Conservation (phyloP, 192 early-diverging fungal genomes). For the Coemansia sp. region DNA sequence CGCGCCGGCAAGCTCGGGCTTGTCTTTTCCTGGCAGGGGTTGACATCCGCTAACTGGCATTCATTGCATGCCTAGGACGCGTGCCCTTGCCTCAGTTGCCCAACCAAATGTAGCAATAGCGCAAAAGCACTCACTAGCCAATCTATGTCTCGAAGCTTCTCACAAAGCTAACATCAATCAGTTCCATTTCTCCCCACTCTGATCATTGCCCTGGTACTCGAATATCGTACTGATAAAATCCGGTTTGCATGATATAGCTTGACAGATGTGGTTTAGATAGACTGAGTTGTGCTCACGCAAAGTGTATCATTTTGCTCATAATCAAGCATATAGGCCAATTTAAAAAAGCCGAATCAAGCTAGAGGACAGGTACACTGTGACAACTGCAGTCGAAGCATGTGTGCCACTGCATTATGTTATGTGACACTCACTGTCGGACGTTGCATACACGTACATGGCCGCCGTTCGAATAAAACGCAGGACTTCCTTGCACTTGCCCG, state of each 20-base stretch:
- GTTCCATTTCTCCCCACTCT: background rate
- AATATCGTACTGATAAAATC: background rate
- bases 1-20: background rate
- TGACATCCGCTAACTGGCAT: background rate
- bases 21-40: background rate
- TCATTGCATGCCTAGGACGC: background rate
- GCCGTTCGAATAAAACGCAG: background rate
- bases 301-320: background rate
- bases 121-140: background rate
- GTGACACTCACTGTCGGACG: background rate
- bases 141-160: background rate
- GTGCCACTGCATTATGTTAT: no score
- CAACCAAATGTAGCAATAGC: background rate
- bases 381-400: background rate
- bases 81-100: background rate
- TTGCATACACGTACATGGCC: background rate
- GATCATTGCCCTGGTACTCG: background rate
- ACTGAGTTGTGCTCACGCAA: background rate
- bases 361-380: background rate
- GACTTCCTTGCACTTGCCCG: background rate
- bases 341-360: background rate
- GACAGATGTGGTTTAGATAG: background rate
- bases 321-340: background rate
- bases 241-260: background rate
- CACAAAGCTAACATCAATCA: background rate